phyloP scores from a whole-genome alignment of 352 stramenopile genomes.

The Blastocystis sp. region DNA sequence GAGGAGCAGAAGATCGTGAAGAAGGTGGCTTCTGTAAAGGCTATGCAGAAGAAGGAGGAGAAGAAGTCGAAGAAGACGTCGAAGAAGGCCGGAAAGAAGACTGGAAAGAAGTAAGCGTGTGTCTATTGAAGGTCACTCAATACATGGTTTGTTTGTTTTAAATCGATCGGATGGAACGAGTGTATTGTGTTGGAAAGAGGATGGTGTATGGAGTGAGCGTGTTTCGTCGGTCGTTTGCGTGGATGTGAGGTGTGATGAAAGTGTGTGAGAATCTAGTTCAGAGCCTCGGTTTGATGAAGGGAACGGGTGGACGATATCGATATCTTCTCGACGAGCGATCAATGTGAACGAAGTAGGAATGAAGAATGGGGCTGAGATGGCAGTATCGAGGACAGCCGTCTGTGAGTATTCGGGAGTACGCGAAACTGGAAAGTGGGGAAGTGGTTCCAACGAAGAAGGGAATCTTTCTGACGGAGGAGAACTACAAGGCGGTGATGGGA shows the following conservation, averaged over 20 bases:
- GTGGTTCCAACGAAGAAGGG: constrained; percentile 45
- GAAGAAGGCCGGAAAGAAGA: constrained; percentile 20
- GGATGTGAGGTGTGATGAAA: background rate
- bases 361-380: background rate
- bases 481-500: constrained; percentile 45
- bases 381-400: constrained; percentile 37
- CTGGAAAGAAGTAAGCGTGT: background rate
- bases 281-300: constrained; percentile 42
- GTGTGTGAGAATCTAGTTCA: background rate
- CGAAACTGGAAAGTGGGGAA: constrained; percentile 16
- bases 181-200: background rate
- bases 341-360: constrained; percentile 19
- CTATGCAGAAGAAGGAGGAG: background rate
- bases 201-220: background rate
- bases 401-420: constrained; percentile 39
- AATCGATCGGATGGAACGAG: background rate
- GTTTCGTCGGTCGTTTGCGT: background rate
- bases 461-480: constrained; percentile 48
- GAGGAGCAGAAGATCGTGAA: constrained; percentile 56
- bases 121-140: constrained; percentile 15
- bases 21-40: background rate
- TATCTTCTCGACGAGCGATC: constrained; percentile 22
- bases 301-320: constrained; percentile 40
- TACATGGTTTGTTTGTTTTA: constrained; percentile 17
- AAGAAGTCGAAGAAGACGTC: background rate